Conservation (phyloP, 2,329 filamentous ascomycete species). For the Thielaviopsis euricoi region DNA sequence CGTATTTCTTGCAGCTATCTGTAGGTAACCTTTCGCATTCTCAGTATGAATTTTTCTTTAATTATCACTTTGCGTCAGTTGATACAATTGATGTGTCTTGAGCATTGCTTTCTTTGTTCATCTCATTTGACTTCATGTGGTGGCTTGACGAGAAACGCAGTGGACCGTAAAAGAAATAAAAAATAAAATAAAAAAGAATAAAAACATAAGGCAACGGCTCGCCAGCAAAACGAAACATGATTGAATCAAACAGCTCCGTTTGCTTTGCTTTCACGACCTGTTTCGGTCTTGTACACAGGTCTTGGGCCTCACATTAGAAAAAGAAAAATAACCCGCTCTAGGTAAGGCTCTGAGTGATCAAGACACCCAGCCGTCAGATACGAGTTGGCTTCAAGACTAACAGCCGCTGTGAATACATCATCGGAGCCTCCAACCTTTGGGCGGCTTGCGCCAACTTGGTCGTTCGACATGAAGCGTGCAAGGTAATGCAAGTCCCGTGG, state of each 20-base stretch:
- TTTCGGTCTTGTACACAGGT: neutral
- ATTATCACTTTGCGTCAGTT: neutral
- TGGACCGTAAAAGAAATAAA: neutral
- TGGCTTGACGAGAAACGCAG: neutral
- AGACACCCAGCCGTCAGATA: no score
- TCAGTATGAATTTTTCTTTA: no score
- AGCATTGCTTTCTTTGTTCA: neutral
- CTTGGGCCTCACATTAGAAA: no score
- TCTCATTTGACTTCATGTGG: neutral
- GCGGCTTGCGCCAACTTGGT: neutral
- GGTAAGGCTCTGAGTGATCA: no score
- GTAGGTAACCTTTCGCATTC: neutral
- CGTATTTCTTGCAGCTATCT: neutral
- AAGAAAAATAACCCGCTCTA: no score
- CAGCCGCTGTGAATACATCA: neutral
- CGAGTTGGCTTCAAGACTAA: no score
- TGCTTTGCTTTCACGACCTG: neutral
- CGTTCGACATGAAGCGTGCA: neutral
- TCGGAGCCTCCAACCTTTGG: neutral
- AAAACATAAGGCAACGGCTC: neutral
- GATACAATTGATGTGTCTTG: neutral
- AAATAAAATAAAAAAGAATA: neutral
- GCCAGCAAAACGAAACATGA: neutral
- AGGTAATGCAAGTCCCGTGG: neutral
- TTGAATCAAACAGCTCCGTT: neutral